Percentiles rank a stretch among this genome's conserved stretches.
phyloP scores from a whole-genome alignment of 345 rosid genomes.

The Odontarrhena argentea region DNA sequence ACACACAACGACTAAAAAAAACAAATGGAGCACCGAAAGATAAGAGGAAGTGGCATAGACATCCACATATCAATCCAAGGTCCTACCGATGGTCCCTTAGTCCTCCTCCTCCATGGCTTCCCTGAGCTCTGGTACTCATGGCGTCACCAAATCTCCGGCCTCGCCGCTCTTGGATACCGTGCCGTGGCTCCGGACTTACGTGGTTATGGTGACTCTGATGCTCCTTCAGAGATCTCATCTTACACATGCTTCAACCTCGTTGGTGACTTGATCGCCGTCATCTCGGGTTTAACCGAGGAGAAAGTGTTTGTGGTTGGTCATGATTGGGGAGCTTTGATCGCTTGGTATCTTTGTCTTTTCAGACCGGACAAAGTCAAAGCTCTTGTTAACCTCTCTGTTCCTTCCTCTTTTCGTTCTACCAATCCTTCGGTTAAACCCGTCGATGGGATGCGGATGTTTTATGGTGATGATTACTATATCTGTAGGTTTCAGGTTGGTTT shows the following conservation, averaged over 20 bases:
- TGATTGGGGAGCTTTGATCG: constrained; percentile 42
- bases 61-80: constrained; percentile 76
- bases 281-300: constrained; percentile 27
- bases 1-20: too few relatives aligned
- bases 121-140: constrained; percentile 46
- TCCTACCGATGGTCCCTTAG: constrained; percentile 32
- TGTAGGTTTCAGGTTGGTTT: constrained; percentile 80
- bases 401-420: constrained; percentile 3
- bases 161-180: constrained; percentile 37
- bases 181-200: constrained; percentile 46
- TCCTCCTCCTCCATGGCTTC: constrained; percentile 42
- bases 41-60: constrained; percentile 59
- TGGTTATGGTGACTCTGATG: constrained; percentile 41
- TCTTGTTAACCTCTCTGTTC: constrained; percentile 39
- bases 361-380: constrained; percentile 42
- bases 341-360: constrained; percentile 42
- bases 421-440: constrained; percentile 47
- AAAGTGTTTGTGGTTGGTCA: constrained; percentile 47
- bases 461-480: constrained; percentile 72
- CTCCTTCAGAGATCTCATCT: constrained; percentile 31
- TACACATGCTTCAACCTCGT: constrained; percentile 39
- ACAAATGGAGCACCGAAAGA: constrained; percentile 49
- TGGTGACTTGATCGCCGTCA: constrained; percentile 31
- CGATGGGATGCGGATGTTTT: constrained; percentile 44
- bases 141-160: constrained; percentile 43